Base-by-base conservation (phyloP, 208 protist species). In the Borovskyia barvae region DNA sequence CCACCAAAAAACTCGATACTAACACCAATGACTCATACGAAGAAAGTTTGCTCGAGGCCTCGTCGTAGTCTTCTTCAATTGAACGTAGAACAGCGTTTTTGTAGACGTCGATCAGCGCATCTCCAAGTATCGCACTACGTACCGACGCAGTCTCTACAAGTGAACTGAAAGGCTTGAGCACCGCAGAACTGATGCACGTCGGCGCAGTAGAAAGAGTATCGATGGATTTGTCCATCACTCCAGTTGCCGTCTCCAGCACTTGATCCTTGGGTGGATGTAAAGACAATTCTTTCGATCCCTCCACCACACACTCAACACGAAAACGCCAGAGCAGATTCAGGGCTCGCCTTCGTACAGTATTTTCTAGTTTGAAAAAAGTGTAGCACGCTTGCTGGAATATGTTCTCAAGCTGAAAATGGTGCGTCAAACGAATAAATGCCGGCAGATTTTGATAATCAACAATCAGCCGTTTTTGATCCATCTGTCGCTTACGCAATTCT, bases 371-470 rank as follows among this genome's bases (percentile, higher is more conserved):
- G 29, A 85, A 80, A 57, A 90, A 60, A 0, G 83, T 83, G 0
- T 40, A 72, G 20, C 82, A 78, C 12, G 67, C 79, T 49, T 84
- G 80, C 22, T 77, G 51, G 69, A 93, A 96, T 19, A 87, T 47
- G 0, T 74, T 68, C 55, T 95, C 87, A 7, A 89, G 71, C 28
- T 80, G 75, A 25, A 97, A 82, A 33, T 77, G 80, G 61, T 97
- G 85, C 1, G 75, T 73, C 3, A 97, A 60, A 20, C 91, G 76
- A 46, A 95, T 56, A 42, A 96, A 76, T n/a, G 55, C 39, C 7
- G 79, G 85, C 33, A 97, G 36, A 45, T 90, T 85, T 53, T 78
- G 70, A 55, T 94, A 87, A 39, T 92, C 80, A 1, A 92, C 82
- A n/a, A 93, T 72, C 15, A 87, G 75, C 0, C 77, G 70, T 41